phyloP scores from a whole-genome alignment of 2,329 filamentous ascomycete species.

The Neurospora sp. region DNA sequence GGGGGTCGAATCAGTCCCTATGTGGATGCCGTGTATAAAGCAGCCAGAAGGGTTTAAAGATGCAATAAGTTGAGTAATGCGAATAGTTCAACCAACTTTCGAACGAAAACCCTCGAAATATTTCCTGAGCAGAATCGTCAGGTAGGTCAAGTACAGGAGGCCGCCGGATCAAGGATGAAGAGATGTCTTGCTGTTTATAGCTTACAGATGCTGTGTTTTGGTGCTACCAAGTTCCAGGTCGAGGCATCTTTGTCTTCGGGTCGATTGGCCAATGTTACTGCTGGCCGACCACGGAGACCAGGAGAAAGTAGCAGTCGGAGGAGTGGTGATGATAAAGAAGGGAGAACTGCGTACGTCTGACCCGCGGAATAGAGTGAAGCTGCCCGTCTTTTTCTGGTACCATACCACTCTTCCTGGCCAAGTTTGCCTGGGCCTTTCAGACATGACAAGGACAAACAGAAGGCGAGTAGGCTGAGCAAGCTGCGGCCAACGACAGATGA shows the following conservation, averaged over 20 bases:
- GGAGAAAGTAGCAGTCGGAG: neutral
- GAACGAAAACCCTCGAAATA: neutral
- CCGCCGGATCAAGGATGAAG: neutral
- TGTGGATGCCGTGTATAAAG: neutral
- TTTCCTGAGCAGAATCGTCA: neutral
- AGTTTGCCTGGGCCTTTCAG: conserved; percentile 5
- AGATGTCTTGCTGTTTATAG: neutral
- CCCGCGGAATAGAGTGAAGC: neutral
- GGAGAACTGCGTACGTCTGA: neutral
- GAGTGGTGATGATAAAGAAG: neutral
- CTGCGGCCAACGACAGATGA: conserved; percentile 1
- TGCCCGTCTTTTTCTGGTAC: neutral
- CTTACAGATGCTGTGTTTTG: neutral
- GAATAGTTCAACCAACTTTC: neutral
- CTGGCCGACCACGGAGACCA: neutral
- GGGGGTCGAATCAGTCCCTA: neutral
- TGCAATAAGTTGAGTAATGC: neutral
- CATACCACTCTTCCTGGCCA: neutral
- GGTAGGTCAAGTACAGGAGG: neutral
- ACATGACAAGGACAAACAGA: neutral
- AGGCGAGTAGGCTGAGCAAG: neutral
- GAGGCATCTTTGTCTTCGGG: neutral
- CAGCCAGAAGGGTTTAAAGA: neutral
- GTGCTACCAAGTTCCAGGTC: neutral
- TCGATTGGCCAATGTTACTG: neutral